Evolutionary conservation across 305 asterid genomes (phyloP).

Genomic region (Fraxinus angustifolia): DNA sequence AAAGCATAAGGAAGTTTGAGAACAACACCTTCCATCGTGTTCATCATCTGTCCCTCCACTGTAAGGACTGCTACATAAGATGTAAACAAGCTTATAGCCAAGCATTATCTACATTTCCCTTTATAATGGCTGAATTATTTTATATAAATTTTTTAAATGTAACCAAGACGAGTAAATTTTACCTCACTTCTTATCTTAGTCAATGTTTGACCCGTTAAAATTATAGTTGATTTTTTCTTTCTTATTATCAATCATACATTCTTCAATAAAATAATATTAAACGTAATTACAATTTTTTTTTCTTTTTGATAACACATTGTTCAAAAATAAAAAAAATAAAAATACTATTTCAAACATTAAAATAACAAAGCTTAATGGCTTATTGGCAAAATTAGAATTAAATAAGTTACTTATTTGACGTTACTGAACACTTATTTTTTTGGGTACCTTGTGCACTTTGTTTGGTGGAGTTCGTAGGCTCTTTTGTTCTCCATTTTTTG

Average conservation of each 20-base stretch:
- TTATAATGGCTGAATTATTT: background rate
- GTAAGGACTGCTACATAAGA: background rate
- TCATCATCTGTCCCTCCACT: slow-evolving; percentile 31
- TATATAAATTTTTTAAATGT: too few relatives aligned
- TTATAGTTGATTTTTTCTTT: too few relatives aligned
- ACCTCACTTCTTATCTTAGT: background rate
- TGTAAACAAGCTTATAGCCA: background rate
- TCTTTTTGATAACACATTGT: too few relatives aligned
- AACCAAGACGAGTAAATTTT: background rate
- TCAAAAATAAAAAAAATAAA: too few relatives aligned
- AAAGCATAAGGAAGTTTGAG: slow-evolving; percentile 51
- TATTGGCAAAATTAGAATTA: too few relatives aligned
- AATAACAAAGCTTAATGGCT: background rate
- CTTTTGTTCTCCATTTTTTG: background rate
- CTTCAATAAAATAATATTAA: too few relatives aligned
- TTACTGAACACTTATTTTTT: background rate
- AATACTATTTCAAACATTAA: too few relatives aligned
- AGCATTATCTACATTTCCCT: background rate
- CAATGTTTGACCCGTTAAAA: rapidly evolving
- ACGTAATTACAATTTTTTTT: too few relatives aligned
- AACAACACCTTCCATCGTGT: slow-evolving; percentile 50
- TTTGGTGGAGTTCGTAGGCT: background rate
- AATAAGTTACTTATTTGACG: background rate
- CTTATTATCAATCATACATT: too few relatives aligned
- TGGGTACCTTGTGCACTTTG: too few relatives aligned